Conservation (phyloP, 2,329 filamentous ascomycete species). For the Nigrospora osmanthi region DNA sequence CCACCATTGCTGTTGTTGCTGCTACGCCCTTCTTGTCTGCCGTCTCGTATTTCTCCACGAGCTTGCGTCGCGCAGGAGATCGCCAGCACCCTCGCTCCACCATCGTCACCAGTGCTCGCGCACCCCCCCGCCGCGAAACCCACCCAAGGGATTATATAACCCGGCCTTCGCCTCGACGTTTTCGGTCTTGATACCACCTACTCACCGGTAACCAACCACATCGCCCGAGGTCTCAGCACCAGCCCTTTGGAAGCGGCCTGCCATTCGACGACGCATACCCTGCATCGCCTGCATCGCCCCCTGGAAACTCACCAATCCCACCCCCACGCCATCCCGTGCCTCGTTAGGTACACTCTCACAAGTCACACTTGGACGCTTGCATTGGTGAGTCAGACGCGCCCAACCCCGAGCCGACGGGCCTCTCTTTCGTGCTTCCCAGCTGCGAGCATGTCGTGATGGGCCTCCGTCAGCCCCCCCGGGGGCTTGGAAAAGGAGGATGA, state of each 20-base stretch:
- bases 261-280: constrained; percentile 17
- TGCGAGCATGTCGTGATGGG: no score
- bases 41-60: constrained; percentile 3
- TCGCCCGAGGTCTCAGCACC: not conserved
- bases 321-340: constrained; percentile 6
- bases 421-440: constrained; percentile 3
- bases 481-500: no score
- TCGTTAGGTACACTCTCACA: constrained; percentile 9
- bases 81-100: constrained; percentile 2
- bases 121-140: not conserved
- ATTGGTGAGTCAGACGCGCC: constrained; percentile 24
- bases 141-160: constrained; percentile 19
- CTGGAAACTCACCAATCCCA: constrained; percentile 17
- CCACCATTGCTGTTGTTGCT: not conserved
- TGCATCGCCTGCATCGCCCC: constrained; percentile 16
- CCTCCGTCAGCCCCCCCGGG: no score
- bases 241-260: constrained; percentile 8
- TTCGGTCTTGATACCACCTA: constrained; percentile 25
- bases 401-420: constrained; percentile 8
- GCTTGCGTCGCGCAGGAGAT: not conserved
- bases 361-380: constrained; percentile 17
- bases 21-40: constrained; percentile 2
- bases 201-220: constrained; percentile 17
- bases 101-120: not conserved
- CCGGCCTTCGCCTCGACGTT: constrained; percentile 18